Evolutionary conservation across 202 grass and related monocot species (phyloP).

Genomic region (Sporobolus alterniflorus): DNA sequence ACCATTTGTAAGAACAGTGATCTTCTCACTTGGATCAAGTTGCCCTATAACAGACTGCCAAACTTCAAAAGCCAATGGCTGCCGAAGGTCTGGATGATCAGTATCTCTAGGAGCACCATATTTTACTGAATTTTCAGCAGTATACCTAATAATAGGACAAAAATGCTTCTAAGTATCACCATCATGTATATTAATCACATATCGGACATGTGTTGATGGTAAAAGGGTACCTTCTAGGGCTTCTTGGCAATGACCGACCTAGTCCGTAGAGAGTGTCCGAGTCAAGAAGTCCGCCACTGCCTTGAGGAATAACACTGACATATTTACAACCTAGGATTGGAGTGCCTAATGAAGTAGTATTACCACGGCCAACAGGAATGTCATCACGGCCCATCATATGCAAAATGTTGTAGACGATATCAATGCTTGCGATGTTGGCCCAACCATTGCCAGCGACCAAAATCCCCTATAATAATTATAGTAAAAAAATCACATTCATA

Average conservation of each 20-base stretch:
- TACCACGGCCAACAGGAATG: conserved; percentile 75
- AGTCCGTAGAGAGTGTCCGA: conserved; percentile 78
- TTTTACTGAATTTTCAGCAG: conserved; percentile 66
- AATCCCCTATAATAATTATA: conserved; percentile 43
- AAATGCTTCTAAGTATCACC: not conserved
- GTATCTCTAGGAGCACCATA: conserved; percentile 72
- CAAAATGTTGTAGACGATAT: conserved; percentile 69
- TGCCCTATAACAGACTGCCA: conserved; percentile 43
- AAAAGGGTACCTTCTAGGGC: conserved; percentile 61
- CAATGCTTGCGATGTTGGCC: conserved; percentile 72
- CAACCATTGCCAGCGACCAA: conserved; percentile 73
- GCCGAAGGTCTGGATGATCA: conserved; percentile 56
- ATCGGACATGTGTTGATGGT: not conserved
- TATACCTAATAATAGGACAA: conserved; percentile 44
- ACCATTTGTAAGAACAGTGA: conserved; percentile 62
- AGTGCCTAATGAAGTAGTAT: conserved; percentile 53
- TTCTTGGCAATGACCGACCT: conserved; percentile 61
- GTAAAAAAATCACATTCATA: not conserved
- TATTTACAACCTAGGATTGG: conserved; percentile 61
- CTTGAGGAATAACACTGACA: conserved; percentile 64
- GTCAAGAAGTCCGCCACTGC: conserved; percentile 69
- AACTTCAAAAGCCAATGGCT: conserved; percentile 64
- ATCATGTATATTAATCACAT: not conserved
- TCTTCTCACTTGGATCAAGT: conserved; percentile 50
- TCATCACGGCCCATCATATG: conserved; percentile 94